Evolutionary conservation across 192 early-diverging fungal genomes (phyloP), one percentile per base, ranked within the genome.

Genomic region (Cetraspora pellucida): DNA sequence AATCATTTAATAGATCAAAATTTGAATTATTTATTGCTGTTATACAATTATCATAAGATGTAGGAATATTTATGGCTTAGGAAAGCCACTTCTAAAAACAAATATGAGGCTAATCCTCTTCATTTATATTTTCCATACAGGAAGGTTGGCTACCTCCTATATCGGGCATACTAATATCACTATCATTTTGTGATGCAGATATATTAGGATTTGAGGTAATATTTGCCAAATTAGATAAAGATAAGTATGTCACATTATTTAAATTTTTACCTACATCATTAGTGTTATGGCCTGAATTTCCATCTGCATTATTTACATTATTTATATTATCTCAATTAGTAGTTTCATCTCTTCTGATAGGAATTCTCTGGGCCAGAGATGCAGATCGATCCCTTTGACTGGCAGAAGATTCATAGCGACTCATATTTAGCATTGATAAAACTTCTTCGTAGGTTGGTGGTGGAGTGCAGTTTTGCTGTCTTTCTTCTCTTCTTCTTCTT

Each of bases 111-210:
- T n/a, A n/a, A n/a, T n/a, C n/a, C n/a, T n/a, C n/a, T n/a, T n/a
- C n/a, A n/a, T n/a, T n/a, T n/a, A n/a, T n/a, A n/a, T n/a, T n/a
- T n/a, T n/a, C n/a, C n/a, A n/a, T n/a, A n/a, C n/a, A n/a, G n/a
- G n/a, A n/a, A n/a, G n/a, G n/a, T n/a, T n/a, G n/a, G n/a, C n/a
- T n/a, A n/a, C n/a, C n/a, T n/a, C n/a, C n/a, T n/a, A n/a, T n/a
- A n/a, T n/a, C n/a, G n/a, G n/a, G n/a, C 58, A 61, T 61, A 61
- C 59, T 61, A 61, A 28, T 21, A 61, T 61, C 59, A 61, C 59
- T 61, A 30, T 61, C 59, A 61, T 61, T 61, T 30, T 30, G 59
- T 61, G 59, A 61, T 61, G 11, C 59, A 10, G 21, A 61, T 61
- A 10, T 61, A 2, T 61, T 61, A 61, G 21, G 21, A 1, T 13